Evolutionary conservation across 768 basidiomycete species (phyloP).

Genomic region (Omphalotus guepiniiformis): DNA sequence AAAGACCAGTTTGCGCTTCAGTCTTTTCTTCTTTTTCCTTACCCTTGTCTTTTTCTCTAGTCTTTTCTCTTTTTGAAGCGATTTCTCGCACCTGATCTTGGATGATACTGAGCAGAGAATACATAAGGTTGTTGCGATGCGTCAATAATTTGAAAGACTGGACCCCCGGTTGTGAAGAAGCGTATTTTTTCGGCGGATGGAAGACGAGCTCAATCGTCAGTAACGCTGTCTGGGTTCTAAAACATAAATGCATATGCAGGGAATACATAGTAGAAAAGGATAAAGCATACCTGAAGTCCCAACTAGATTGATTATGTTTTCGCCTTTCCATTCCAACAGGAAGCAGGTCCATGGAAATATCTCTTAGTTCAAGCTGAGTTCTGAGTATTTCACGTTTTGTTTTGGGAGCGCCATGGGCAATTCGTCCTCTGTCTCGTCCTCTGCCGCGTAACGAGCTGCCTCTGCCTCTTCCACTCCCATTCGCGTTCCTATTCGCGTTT

Average conservation of each 20-base stretch:
- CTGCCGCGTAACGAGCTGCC: constrained; percentile 25
- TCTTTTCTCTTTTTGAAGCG: constrained; percentile 28
- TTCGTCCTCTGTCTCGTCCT: constrained; percentile 20
- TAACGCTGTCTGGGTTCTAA: constrained; percentile 61
- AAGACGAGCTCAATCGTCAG: constrained; percentile 75
- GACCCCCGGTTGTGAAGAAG: constrained; percentile 30
- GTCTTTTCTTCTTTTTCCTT: neutral
- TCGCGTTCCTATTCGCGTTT: neutral
- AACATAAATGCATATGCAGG: neutral
- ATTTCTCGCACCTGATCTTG: constrained; percentile 33
- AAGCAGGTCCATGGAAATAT: constrained; percentile 73
- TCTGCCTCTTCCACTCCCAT: constrained; percentile 15
- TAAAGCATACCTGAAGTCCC: constrained; percentile 72
- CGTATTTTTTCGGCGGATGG: constrained; percentile 46
- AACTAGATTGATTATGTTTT: constrained; percentile 74
- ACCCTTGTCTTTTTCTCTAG: constrained; percentile 39
- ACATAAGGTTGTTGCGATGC: constrained; percentile 55
- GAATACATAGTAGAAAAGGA: constrained; percentile 7
- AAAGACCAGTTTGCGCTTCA: neutral
- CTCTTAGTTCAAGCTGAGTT: constrained; percentile 60
- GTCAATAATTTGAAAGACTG: constrained; percentile 52
- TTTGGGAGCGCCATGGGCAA: constrained; percentile 10
- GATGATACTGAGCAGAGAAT: constrained; percentile 46
- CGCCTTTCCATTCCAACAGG: constrained; percentile 80
- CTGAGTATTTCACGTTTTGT: constrained; percentile 67